Conservation (phyloP, 495 filamentous ascomycete species). For the Lineolata rhizophorae region DNA sequence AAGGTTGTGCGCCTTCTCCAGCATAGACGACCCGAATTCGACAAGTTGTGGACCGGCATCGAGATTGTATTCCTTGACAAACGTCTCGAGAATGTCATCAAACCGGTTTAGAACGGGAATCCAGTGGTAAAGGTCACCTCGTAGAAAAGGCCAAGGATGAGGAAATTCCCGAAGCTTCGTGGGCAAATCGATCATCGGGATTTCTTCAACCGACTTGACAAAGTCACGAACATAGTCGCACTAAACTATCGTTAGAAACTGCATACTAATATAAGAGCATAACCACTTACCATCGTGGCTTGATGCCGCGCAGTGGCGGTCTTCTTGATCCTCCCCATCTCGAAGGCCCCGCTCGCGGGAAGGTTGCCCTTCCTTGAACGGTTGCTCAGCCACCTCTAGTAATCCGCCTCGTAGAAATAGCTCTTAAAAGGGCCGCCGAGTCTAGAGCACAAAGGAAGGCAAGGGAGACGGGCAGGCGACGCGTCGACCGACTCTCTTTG, state of each 20-base stretch:
- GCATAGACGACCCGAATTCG: slow-evolving; percentile 29
- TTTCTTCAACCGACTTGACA: slow-evolving; percentile 47
- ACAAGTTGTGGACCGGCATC: slow-evolving; percentile 59
- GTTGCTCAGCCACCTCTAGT: no score
- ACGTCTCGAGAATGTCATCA: slow-evolving; percentile 63
- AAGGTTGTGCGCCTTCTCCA: slow-evolving; percentile 29
- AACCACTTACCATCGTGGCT: slow-evolving; percentile 62
- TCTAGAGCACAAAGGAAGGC: no score
- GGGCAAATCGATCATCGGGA: slow-evolving; percentile 54
- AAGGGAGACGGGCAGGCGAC: no score
- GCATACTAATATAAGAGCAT: slow-evolving; percentile 3
- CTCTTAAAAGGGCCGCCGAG: no score
- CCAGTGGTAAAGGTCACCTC: slow-evolving; percentile 97
- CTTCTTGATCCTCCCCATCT: slow-evolving; percentile 96
- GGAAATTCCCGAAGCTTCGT: slow-evolving; percentile 59
- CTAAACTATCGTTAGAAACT: slow-evolving; percentile 25
- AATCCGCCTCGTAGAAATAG: no score
- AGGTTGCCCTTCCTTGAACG: slow-evolving; percentile 8
- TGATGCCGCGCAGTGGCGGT: slow-evolving; percentile 75
- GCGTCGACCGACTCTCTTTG: no score
- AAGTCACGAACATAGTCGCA: slow-evolving; percentile 83
- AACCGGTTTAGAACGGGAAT: slow-evolving; percentile 88
- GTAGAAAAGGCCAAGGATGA: slow-evolving; percentile 80
- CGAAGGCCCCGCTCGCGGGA: slow-evolving; percentile 7
- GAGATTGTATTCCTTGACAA: slow-evolving; percentile 63